phyloP scores from a whole-genome alignment of 768 basidiomycete genomes.

The Amanita phalloides region DNA sequence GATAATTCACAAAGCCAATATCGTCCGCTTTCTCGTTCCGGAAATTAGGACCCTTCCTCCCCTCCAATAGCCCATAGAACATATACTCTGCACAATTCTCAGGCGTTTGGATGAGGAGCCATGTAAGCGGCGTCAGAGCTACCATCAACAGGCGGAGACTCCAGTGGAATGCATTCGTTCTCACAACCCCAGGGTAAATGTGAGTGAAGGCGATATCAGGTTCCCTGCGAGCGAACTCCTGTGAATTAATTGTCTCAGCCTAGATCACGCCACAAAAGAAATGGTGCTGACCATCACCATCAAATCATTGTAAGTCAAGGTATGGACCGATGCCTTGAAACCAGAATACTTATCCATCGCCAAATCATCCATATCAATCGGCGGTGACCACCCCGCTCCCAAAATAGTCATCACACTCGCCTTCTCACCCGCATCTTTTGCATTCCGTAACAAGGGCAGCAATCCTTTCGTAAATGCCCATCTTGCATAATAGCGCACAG shows the following conservation, averaged over 20 bases:
- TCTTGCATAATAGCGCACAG: constrained; percentile 27
- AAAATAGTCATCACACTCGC: constrained; percentile 28
- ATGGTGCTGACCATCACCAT: constrained; percentile 21
- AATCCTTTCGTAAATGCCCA: constrained; percentile 29
- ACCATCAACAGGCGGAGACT: constrained; percentile 10
- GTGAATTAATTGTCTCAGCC: constrained; percentile 4
- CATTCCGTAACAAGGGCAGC: constrained; percentile 23
- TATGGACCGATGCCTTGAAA: constrained; percentile 14
- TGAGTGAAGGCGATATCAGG: constrained; percentile 34
- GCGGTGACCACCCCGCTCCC: constrained; percentile 15
- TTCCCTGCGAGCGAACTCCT: constrained; percentile 27
- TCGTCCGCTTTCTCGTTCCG: neutral
- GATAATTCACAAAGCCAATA: constrained; percentile 3
- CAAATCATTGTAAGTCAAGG: constrained; percentile 25
- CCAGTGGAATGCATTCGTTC: constrained; percentile 15
- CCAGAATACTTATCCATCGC: constrained; percentile 24
- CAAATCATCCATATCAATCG: constrained; percentile 26
- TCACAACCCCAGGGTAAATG: constrained; percentile 28
- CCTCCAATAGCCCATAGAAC: constrained; percentile 18
- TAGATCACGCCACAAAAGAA: neutral
- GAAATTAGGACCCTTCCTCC: constrained; percentile 11
- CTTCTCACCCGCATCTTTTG: constrained; percentile 11
- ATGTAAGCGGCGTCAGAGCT: constrained; percentile 8
- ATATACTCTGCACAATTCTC: constrained; percentile 21
- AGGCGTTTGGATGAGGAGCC: neutral